Evolutionary conservation across 768 basidiomycete species (phyloP).

Genomic region (Mycena leptocephala): DNA sequence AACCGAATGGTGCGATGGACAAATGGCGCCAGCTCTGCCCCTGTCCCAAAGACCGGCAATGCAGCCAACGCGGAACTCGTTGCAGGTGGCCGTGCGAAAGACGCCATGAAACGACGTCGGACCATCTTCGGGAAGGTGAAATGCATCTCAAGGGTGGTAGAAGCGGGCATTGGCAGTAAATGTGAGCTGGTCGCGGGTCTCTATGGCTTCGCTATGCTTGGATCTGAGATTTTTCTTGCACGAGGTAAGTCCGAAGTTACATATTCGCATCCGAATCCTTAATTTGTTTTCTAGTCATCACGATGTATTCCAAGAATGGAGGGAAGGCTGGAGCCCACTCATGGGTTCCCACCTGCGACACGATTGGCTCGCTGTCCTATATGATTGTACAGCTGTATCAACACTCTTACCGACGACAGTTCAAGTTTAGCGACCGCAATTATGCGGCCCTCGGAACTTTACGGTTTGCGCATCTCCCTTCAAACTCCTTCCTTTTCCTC

Average conservation of each 20-base stretch:
- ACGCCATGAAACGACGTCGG: neutral
- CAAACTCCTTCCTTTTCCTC: no score
- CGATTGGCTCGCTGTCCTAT: neutral
- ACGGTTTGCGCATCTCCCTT: no score
- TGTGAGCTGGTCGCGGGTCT: neutral
- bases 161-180: neutral
- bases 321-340: neutral
- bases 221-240: neutral
- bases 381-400: neutral
- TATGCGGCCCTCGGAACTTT: no score
- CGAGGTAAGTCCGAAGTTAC: neutral
- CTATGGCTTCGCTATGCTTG: neutral
- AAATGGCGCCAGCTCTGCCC: neutral
- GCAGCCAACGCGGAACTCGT: constrained; percentile 4
- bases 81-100: neutral
- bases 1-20: neutral
- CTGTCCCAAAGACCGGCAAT: neutral
- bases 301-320: constrained; percentile 7
- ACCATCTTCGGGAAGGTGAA: neutral
- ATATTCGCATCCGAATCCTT: neutral
- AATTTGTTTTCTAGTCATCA: neutral
- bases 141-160: neutral
- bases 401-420: constrained; percentile 49
- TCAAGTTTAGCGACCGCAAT: no score
- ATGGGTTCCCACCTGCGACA: neutral